Evolutionary conservation across 257 asterid species (phyloP).

Genomic region (Leonotis leonurus): DNA sequence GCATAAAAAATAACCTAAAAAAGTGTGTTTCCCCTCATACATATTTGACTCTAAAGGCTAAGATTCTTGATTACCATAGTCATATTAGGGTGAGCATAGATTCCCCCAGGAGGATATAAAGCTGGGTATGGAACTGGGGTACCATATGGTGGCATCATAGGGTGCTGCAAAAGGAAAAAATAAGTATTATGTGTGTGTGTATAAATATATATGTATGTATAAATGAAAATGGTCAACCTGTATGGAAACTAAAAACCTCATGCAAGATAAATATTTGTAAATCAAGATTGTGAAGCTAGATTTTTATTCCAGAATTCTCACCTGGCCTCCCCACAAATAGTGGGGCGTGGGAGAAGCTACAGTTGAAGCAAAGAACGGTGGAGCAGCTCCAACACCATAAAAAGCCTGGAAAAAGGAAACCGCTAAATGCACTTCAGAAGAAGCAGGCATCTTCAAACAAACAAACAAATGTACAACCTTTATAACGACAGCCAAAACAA

Average conservation of each 20-base stretch:
- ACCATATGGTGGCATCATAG: constrained; percentile 93
- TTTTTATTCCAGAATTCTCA: constrained; percentile 19
- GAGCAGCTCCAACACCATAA: constrained; percentile 88
- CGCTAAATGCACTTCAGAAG: too few species aligned
- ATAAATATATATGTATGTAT: too few species aligned
- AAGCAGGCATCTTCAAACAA: neutral
- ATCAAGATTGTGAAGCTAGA: neutral
- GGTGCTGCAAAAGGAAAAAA: constrained; percentile 53
- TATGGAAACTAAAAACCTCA: neutral
- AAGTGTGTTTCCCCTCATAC: too few species aligned
- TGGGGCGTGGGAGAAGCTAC: constrained; percentile 90
- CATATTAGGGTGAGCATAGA: constrained; percentile 88
- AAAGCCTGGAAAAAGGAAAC: constrained; percentile 52
- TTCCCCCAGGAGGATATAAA: constrained; percentile 81
- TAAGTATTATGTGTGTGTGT: too few species aligned
- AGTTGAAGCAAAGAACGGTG: constrained; percentile 84
- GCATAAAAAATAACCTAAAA: too few species aligned
- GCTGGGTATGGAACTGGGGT: constrained; percentile 96
- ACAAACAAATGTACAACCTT: too few species aligned
- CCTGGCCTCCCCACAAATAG: constrained; percentile 98
- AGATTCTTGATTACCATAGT: constrained; percentile 45
- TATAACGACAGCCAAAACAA: too few species aligned
- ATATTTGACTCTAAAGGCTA: neutral
- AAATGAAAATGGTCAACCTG: neutral
- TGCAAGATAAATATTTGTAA: neutral